A percentile compares a stretch with the other conserved stretches of the same genome.
phyloP scores from a whole-genome alignment of 163 green algal species.

The Scenedesmus sp. region DNA sequence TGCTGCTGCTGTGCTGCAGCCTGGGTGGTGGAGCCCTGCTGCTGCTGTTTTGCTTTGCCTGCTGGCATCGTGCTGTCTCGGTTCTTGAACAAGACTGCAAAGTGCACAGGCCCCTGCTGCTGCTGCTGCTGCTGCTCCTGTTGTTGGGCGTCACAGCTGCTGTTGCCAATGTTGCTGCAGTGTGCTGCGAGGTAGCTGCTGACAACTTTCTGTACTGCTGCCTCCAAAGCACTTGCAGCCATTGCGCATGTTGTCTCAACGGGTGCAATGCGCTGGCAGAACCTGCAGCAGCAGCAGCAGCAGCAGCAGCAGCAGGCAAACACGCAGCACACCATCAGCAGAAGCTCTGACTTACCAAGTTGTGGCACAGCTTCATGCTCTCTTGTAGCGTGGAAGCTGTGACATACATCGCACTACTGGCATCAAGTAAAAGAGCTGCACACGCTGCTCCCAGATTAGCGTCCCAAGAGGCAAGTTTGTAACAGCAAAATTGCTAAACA shows the following conservation, averaged over 20 bases:
- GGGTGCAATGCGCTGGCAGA: conserved; percentile 17
- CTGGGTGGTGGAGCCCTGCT: not conserved
- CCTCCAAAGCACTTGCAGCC: not conserved
- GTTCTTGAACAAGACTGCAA: conserved; percentile 46
- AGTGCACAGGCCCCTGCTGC: conserved; percentile 7
- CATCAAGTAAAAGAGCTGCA: no score
- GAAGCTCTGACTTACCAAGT: not conserved
- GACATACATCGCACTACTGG: no score
- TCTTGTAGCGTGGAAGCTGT: no score
- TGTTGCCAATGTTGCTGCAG: not conserved
- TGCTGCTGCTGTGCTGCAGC: conserved; percentile 38
- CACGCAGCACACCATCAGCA: not conserved
- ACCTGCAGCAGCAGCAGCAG: conserved; percentile 1
- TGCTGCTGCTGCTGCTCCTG: conserved; percentile 32
- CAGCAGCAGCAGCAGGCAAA: not conserved
- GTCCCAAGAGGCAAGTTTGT: no score
- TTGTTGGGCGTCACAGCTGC: not conserved
- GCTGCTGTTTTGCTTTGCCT: conserved; percentile 2
- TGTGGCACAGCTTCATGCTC: not conserved
- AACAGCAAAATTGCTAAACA: no score
- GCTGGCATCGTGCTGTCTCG: not conserved
- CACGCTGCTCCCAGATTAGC: no score
- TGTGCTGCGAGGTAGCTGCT: conserved; percentile 24
- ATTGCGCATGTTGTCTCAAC: not conserved
- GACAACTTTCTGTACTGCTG: not conserved